Evolutionary conservation across 371 early-diverging fungal genomes (phyloP), one percentile per base, ranked within the genome.

Genomic region (Apophysomyces trapeziformis): DNA sequence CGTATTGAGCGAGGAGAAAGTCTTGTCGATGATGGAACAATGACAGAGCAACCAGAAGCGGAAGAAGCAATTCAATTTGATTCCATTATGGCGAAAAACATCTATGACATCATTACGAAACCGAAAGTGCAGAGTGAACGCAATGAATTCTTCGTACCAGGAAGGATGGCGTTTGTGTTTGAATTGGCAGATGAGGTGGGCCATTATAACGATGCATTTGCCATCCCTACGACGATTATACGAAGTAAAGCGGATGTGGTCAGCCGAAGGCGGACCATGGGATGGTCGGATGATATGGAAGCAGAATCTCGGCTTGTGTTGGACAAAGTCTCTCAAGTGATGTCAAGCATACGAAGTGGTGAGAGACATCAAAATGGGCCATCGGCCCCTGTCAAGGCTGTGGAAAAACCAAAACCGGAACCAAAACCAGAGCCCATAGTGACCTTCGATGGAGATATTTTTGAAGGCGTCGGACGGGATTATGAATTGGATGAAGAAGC

Each of bases 401-500:
- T 61, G 68, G 72, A 44, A 70, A 68, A 7, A 70, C 65, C 5
- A 66, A 74, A 47, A 67, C 62, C 75, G 0, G 66, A 68, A 70
- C 65, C 5, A 66, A 74, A 47, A 68, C 62, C 75, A 0, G 66
- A 68, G 1, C 32, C 62, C 32, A 60, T 75, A 2, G 75, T 66
- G 35, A 70, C 74, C 7, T 79, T 78, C 61, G 85, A 84, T 65
- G 89, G 86, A 5, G 95, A 94, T 76, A 96, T 96, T 18, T 96
- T 96, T 87, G 92, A 87, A 5, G 96, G 92, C 65, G 95, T 79
- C 0, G 95, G 95, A 4, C 73, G 89, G 0, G 93, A 94, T 57
- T 96, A 96, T 67, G 71, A 73, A 14, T 69, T 93, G 7, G 83
- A 85, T 56, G 80, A 79, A 38, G 71, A 67, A 8, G 46, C 64